Percentiles rank a stretch among this genome's conserved stretches.
Evolutionary conservation across 257 asterid species (phyloP).

Genomic region (Gentiana dahurica): DNA sequence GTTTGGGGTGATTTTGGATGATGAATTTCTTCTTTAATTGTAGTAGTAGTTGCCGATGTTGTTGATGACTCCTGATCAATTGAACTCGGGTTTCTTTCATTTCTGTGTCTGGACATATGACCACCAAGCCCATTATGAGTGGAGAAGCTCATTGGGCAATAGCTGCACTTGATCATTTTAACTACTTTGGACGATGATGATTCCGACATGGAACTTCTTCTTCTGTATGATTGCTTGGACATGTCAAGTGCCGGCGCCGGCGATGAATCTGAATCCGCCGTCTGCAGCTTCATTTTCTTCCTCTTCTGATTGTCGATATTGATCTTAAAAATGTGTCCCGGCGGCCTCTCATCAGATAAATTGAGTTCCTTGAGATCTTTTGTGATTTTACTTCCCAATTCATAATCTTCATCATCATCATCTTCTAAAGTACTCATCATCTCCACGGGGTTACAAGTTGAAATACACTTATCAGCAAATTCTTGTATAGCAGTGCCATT

Average conservation of each 20-base stretch:
- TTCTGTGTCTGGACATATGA: conserved; percentile 37
- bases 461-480: no score
- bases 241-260: no score
- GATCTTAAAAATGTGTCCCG: conserved; percentile 3
- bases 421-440: no score
- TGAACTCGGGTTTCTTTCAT: conserved; percentile 6
- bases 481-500: no score
- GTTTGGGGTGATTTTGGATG: background rate
- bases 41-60: background rate
- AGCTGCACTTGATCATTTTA: conserved; percentile 9
- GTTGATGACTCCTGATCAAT: conserved; percentile 9
- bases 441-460: no score
- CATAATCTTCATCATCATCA: no score
- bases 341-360: background rate
- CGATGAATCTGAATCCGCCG: conserved; percentile 9
- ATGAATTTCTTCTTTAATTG: conserved; percentile 2
- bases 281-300: conserved; percentile 29
- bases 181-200: no score
- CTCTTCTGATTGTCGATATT: conserved; percentile 7
- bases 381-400: conserved; percentile 5
- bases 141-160: conserved; percentile 23
- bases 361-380: background rate
- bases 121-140: conserved; percentile 42
- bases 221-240: no score
- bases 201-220: no score